Percentiles rank a stretch among this genome's conserved stretches.
These are phyloP conservation scores for Trichoderma sp. DNA, from an alignment of 2,329 filamentous ascomycete genomes.

Conservation along the genomic window DNA sequence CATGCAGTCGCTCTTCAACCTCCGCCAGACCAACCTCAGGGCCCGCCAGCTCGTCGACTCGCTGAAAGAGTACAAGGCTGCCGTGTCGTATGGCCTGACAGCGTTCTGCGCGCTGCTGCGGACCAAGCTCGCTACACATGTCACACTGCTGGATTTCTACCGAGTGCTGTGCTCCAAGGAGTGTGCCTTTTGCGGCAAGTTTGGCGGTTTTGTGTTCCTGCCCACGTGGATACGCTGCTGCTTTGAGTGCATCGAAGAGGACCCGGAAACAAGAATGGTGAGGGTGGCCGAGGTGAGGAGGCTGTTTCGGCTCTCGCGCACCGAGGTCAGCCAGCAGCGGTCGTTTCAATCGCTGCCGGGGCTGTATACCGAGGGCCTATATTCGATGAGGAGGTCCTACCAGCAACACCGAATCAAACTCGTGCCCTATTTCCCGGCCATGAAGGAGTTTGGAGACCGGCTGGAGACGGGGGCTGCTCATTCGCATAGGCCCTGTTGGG, in stretches of 20 bases:
- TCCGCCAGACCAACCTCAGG: constrained; percentile 15
- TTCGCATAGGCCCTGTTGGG: constrained; percentile 9
- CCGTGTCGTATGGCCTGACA: constrained; percentile 3
- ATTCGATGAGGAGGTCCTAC: constrained; percentile 10
- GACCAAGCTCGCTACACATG: constrained; percentile 14
- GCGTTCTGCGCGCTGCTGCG: constrained; percentile 21
- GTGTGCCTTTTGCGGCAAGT: constrained; percentile 23
- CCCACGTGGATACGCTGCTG: constrained; percentile 23
- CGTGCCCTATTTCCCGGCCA: constrained; percentile 17
- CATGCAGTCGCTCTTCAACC: constrained; percentile 21
- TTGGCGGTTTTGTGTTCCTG: constrained; percentile 24
- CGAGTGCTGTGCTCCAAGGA: constrained; percentile 6
- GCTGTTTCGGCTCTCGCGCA: constrained; percentile 12
- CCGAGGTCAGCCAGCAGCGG: constrained; percentile 13
- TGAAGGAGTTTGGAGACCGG: constrained; percentile 15
- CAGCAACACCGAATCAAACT: constrained; percentile 7
- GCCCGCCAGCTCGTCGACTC: constrained; percentile 10
- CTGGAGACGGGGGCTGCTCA: background rate
- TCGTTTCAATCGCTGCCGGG: constrained; percentile 15
- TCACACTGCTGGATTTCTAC: constrained; percentile 19
- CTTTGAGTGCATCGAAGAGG: constrained; percentile 22
- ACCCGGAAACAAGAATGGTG: constrained; percentile 22
- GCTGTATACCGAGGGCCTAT: background rate
- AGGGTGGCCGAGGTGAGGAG: constrained; percentile 14
- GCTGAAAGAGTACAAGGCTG: constrained; percentile 26